These are phyloP conservation scores for Xylogone sp. DNA, from an alignment of 2,329 filamentous ascomycete species.

Conservation along the genomic window DNA sequence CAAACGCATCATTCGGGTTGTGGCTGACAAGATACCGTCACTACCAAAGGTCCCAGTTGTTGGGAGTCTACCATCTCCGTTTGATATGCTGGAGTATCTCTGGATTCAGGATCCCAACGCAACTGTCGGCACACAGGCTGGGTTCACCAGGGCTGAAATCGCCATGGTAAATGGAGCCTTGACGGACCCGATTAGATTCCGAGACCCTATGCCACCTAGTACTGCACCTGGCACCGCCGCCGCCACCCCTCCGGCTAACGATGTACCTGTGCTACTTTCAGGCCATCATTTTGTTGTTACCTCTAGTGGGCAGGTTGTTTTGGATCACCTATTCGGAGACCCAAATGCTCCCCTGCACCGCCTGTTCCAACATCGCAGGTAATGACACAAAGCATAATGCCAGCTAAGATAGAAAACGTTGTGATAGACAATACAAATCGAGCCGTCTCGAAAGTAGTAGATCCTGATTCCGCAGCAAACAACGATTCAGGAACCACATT, in stretches of 20 bases:
- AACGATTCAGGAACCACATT: no score
- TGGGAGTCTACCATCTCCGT: neutral
- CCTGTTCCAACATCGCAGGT: neutral
- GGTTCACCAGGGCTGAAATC: no score
- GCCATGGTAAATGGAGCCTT: neutral
- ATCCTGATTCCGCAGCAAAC: no score
- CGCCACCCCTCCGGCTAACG: neutral
- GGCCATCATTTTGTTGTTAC: conserved; percentile 8
- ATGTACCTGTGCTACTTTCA: neutral
- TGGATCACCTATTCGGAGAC: conserved; percentile 6
- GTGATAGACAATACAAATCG: no score
- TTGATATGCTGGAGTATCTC: neutral
- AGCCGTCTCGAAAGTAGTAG: no score
- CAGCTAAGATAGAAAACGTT: no score
- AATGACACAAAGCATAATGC: no score
- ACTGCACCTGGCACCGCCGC: no score
- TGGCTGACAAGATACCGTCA: neutral
- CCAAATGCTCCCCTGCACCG: neutral
- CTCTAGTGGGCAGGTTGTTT: neutral
- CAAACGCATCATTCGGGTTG: neutral
- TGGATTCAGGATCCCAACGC: neutral
- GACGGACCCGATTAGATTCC: neutral
- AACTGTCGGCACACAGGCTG: neutral
- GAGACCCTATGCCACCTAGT: no score
- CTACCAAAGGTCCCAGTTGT: neutral